Conservation (phyloP, 2,329 filamentous ascomycete genomes). For the Cercospora sp. region DNA sequence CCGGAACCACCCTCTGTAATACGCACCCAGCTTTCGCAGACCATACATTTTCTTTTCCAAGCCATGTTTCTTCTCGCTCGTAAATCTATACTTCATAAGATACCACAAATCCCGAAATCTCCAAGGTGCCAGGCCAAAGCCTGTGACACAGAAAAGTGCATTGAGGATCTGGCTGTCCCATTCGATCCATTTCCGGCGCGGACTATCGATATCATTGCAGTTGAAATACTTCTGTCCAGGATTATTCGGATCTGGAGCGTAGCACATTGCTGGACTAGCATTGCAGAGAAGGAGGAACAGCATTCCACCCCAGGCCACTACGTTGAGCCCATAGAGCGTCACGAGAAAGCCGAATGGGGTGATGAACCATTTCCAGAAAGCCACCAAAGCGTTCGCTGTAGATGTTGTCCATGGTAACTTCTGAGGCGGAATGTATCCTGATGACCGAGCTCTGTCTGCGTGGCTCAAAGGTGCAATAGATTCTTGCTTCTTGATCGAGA, state of each 20-base stretch:
- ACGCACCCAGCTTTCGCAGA: slow-evolving; percentile 68
- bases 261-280: slow-evolving; percentile 71
- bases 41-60: slow-evolving; percentile 49
- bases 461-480: slow-evolving; percentile 1
- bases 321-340: slow-evolving; percentile 75
- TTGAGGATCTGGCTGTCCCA: slow-evolving; percentile 81
- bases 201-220: slow-evolving; percentile 52
- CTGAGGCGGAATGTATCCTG: slow-evolving; percentile 46
- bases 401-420: slow-evolving; percentile 23
- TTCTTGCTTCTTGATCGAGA: neutral
- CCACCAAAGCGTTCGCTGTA: slow-evolving; percentile 46
- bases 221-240: slow-evolving; percentile 27
- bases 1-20: slow-evolving; percentile 75
- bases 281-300: slow-evolving; percentile 81
- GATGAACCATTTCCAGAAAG: slow-evolving; percentile 70
- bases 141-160: slow-evolving; percentile 81
- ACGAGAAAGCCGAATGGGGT: slow-evolving; percentile 77
- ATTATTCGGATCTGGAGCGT: slow-evolving; percentile 43
- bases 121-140: slow-evolving; percentile 82
- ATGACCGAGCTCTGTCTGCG: slow-evolving; percentile 23
- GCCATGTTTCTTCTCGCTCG: slow-evolving; percentile 27
- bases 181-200: slow-evolving; percentile 82
- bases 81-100: slow-evolving; percentile 63
- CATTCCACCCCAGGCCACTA: slow-evolving; percentile 90
- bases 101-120: slow-evolving; percentile 78